Percentiles rank a stretch among this genome's conserved stretches.
Conservation (phyloP, 352 stramenopile genomes). For the Pythium brachiatum region DNA sequence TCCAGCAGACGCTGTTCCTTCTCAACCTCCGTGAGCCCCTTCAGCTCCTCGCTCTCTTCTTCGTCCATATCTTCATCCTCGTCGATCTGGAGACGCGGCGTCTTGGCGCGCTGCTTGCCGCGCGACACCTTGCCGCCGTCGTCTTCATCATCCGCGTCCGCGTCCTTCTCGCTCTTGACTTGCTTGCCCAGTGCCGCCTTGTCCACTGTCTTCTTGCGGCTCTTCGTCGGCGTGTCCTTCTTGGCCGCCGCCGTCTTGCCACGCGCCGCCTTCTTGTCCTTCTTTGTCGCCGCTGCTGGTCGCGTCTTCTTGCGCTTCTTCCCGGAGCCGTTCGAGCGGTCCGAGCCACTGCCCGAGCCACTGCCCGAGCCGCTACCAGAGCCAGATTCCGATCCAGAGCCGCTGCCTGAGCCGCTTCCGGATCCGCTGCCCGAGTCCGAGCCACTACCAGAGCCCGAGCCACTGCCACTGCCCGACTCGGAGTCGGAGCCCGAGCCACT, state of each 20-base stretch:
- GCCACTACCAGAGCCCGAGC: conserved; percentile 28
- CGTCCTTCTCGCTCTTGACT: conserved; percentile 44
- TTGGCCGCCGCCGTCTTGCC: conserved; percentile 20
- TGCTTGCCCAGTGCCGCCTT: conserved; percentile 34
- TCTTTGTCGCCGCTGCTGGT: conserved; percentile 28
- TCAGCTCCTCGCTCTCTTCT: conserved; percentile 51
- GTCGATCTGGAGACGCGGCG: conserved; percentile 36
- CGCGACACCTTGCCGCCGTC: conserved; percentile 14
- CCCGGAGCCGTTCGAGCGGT: conserved; percentile 33
- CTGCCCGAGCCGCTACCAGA: conserved; percentile 27
- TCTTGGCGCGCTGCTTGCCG: conserved; percentile 28
- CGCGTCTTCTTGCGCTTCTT: conserved; percentile 31
- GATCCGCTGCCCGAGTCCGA: conserved; percentile 27
- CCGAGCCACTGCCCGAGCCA: conserved; percentile 30
- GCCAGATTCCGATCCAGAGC: conserved; percentile 34
- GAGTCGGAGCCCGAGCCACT: conserved; percentile 31
- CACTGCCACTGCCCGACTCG: conserved; percentile 22
- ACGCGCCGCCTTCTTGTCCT: conserved; percentile 41
- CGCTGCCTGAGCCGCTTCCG: conserved; percentile 12
- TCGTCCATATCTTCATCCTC: conserved; percentile 50
- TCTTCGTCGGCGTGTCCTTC: conserved; percentile 20
- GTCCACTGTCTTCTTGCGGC: conserved; percentile 28
- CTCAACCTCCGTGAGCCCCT: conserved; percentile 82
- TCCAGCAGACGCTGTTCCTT: conserved; percentile 85
- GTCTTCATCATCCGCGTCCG: conserved; percentile 60